phyloP scores from a whole-genome alignment of 768 basidiomycete genomes.

The Chalciporus pseudorubinellus region DNA sequence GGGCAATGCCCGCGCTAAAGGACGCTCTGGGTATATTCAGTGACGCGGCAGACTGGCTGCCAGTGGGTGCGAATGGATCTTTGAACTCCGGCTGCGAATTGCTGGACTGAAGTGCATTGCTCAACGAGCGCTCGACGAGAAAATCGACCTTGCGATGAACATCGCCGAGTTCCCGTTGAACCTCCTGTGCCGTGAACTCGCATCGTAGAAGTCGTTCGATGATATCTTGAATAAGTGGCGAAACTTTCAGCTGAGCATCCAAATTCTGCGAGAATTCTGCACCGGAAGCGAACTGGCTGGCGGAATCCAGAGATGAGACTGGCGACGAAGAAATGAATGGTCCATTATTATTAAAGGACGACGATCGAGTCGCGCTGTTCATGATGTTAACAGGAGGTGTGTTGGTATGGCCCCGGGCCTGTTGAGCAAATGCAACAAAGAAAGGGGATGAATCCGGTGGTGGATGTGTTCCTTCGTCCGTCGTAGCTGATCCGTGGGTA shows the following conservation, averaged over 20 bases:
- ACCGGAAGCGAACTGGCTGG: slow-evolving; percentile 55
- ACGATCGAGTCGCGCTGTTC: slow-evolving; percentile 34
- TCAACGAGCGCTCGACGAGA: slow-evolving; percentile 65
- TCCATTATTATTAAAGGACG: slow-evolving; percentile 43
- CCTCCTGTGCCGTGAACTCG: slow-evolving; percentile 67
- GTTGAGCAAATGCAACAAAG: slow-evolving; percentile 39
- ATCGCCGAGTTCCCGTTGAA: slow-evolving; percentile 71
- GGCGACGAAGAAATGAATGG: slow-evolving; percentile 67
- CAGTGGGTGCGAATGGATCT: slow-evolving; percentile 64
- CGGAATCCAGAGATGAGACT: slow-evolving; percentile 75
- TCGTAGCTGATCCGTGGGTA: slow-evolving; percentile 36
- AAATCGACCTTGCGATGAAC: slow-evolving; percentile 76
- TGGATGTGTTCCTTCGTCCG: slow-evolving; percentile 26
- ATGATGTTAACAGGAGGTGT: slow-evolving; percentile 47
- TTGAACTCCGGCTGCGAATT: slow-evolving; percentile 70
- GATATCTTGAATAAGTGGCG: slow-evolving; percentile 73
- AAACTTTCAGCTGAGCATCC: slow-evolving; percentile 72
- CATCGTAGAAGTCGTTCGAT: slow-evolving; percentile 70
- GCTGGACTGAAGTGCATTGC: slow-evolving; percentile 17
- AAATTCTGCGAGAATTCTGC: slow-evolving; percentile 50
- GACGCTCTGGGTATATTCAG: slow-evolving; percentile 57
- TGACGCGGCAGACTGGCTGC: slow-evolving; percentile 32
- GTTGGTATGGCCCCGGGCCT: slow-evolving; percentile 37
- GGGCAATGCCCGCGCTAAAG: slow-evolving; percentile 62
- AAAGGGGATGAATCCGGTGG: slow-evolving; percentile 34